These are phyloP conservation scores for Annulohypoxylon nitens DNA, from an alignment of 495 filamentous ascomycete species.

Conservation along the genomic window DNA sequence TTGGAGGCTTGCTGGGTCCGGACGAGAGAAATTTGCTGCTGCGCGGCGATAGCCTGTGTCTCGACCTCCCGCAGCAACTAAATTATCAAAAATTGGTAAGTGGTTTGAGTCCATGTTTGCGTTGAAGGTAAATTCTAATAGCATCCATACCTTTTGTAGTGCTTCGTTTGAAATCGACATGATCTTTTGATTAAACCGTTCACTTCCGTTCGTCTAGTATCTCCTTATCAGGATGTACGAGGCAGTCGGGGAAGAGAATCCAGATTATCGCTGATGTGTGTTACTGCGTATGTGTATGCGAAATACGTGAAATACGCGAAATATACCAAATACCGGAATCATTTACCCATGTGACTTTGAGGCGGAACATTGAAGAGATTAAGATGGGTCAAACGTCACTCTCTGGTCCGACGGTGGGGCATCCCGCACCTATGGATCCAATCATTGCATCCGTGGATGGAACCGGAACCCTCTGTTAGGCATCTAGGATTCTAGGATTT, in stretches of 20 bases:
- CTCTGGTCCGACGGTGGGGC: constrained; percentile 21
- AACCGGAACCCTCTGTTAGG: no score
- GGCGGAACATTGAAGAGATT: constrained; percentile 5
- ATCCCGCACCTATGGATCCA: constrained; percentile 6
- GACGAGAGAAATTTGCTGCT: constrained; percentile 91
- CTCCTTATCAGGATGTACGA: background rate
- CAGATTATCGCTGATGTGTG: background rate
- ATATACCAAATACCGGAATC: background rate
- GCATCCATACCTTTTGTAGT: constrained; percentile 86
- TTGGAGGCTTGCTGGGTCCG: constrained; percentile 87
- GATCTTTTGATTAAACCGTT: constrained; percentile 3
- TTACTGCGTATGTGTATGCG: no score
- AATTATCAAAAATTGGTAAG: constrained; percentile 20
- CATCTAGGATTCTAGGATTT: no score
- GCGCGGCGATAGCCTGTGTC: constrained; percentile 83
- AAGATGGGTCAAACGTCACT: background rate
- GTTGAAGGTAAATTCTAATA: constrained; percentile 11
- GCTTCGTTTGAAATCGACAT: constrained; percentile 99
- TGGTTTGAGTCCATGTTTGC: background rate
- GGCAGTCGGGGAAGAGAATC: background rate
- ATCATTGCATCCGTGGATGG: background rate
- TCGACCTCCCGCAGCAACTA: constrained; percentile 96
- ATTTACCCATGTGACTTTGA: constrained; percentile 10
- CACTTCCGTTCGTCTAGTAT: background rate
- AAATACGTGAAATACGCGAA: background rate